Conservation (phyloP, 2,329 filamentous ascomycete species). For the Pseudogymnoascus sp. region DNA sequence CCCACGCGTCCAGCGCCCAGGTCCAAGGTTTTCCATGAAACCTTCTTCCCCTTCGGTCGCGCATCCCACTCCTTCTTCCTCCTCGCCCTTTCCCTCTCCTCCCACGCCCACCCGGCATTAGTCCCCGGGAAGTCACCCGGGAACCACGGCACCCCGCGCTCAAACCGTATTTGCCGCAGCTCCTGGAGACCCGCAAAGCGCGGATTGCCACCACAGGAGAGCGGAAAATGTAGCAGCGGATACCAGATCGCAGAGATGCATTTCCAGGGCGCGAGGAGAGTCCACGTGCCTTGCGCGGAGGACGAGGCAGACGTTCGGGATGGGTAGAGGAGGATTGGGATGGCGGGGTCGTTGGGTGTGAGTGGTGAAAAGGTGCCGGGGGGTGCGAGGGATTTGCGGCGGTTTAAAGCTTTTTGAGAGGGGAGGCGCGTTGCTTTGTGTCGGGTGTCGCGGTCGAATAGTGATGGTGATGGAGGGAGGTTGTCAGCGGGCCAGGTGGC, state of each 20-base stretch:
- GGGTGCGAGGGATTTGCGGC: slow-evolving; percentile 55
- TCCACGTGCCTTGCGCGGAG: slow-evolving; percentile 65
- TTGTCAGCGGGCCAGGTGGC: slow-evolving; percentile 60
- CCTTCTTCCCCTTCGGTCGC: slow-evolving; percentile 72
- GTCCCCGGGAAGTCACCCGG: slow-evolving; percentile 79
- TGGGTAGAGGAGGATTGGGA: slow-evolving; percentile 67
- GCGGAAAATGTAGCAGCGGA: slow-evolving; percentile 70
- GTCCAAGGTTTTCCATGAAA: slow-evolving; percentile 66
- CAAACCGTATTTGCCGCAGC: slow-evolving; percentile 71
- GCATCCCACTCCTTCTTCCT: slow-evolving; percentile 62
- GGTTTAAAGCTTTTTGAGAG: slow-evolving; percentile 73
- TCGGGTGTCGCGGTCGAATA: slow-evolving; percentile 64
- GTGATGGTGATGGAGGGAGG: slow-evolving; percentile 35
- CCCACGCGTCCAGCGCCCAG: slow-evolving; percentile 68
- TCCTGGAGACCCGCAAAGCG: slow-evolving; percentile 77
- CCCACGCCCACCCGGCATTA: slow-evolving; percentile 70
- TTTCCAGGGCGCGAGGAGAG: slow-evolving; percentile 80
- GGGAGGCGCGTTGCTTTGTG: slow-evolving; percentile 58
- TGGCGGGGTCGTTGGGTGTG: slow-evolving; percentile 57
- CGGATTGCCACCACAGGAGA: slow-evolving; percentile 72
- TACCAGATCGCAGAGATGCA: slow-evolving; percentile 84
- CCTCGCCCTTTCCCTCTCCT: slow-evolving; percentile 53
- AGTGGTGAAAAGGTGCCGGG: slow-evolving; percentile 56
- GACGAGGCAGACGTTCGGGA: slow-evolving; percentile 41
- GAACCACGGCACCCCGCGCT: slow-evolving; percentile 72